Base-by-base conservation (phyloP, 1,284 basidiomycete genomes). In the Sporisorium reilianum region DNA sequence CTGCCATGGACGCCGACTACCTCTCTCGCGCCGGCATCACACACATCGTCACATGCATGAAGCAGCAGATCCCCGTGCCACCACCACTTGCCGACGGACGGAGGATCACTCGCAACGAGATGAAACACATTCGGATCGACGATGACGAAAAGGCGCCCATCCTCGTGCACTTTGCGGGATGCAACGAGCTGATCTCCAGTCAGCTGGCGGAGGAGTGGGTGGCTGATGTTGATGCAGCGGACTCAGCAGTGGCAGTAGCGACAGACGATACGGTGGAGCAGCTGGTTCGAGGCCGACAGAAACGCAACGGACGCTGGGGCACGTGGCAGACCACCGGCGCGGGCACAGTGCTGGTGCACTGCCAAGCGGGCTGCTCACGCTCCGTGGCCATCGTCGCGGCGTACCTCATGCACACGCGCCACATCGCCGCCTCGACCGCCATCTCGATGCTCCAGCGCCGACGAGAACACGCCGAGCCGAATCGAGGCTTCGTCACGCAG, bases 331-430 rank as follows among this genome's bases (percentile, higher is more conserved):
- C 78, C 1, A 70, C 52, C 0, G 73, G 77, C 11, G 57, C 66
- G 0, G 77, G 83, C 5, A 80, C 78, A 23, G 83, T 86, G 0
- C 78, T 86, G 16, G 85, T 86, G 2, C 85, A 86, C 55, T 86
- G 86, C 50, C 85, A 86, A 55, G 85, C 85, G 0, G 85, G 85
- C 10, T 78, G 84, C 14, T 82, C 83, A 10, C 74, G 85, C 4
- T 85, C 84, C 22, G 78, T 78, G 6, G 74, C 74, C 48, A 80
- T 86, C 22, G 80, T 80, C 23, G 80, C 82, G 0, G 86, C 85
- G 10, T 86, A 85, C 55, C 69, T 86, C 10, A 86, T 86, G 85
- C 46, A 62, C 20, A 80, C 82, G 11, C 69, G 82, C 0, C 72
- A 56, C 18, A 58, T 84, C 23, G 76, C 65, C n/a, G 77, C 79